These are phyloP conservation scores for Penicillium pulvis DNA, from an alignment of 495 filamentous ascomycete species.

Conservation along the genomic window DNA sequence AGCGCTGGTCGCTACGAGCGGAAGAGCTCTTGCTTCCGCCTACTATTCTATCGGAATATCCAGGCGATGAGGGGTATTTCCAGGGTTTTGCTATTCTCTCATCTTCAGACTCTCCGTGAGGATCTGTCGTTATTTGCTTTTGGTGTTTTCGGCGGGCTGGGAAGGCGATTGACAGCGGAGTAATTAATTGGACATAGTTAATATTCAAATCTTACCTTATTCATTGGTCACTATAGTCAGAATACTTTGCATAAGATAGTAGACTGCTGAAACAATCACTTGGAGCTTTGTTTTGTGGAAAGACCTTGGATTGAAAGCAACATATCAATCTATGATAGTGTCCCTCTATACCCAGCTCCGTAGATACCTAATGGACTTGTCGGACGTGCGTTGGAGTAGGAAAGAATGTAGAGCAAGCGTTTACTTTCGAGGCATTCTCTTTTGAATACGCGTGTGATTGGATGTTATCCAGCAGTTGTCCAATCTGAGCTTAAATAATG, in stretches of 20 bases:
- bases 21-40: neutral
- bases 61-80: neutral
- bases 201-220: neutral
- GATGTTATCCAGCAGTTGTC: no score
- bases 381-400: neutral
- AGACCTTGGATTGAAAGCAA: no score
- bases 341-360: no score
- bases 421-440: neutral
- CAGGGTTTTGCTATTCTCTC: neutral
- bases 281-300: no score
- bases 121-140: slow-evolving; percentile 2
- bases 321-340: no score
- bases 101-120: neutral
- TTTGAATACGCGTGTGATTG: no score
- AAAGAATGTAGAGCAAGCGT: neutral
- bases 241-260: neutral
- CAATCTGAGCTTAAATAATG: neutral
- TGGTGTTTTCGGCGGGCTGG: slow-evolving; percentile 8
- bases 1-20: slow-evolving; percentile 1
- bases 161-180: slow-evolving; percentile 3
- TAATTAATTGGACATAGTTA: slow-evolving; percentile 16
- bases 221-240: neutral
- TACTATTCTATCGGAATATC: neutral
- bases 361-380: no score
- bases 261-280: neutral